phyloP scores from a whole-genome alignment of 805 yeast genomes.

The Kurtzmaniella cleridarum region DNA sequence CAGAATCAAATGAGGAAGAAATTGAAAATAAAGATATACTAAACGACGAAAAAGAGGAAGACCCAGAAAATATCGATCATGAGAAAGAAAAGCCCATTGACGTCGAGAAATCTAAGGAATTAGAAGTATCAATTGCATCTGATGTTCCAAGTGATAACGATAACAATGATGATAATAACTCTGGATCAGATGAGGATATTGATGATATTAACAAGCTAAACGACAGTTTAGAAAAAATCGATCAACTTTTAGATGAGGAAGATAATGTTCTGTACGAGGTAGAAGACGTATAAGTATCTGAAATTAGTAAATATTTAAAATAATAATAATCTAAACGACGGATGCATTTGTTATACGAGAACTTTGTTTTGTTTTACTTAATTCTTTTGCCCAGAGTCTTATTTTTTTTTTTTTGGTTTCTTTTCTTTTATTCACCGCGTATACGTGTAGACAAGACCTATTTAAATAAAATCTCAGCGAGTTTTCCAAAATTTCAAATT shows the following conservation, averaged over 20 bases:
- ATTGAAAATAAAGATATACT: constrained; percentile 16
- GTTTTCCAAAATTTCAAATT: background rate
- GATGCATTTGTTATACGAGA: constrained; percentile 2
- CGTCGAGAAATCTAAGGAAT: constrained; percentile 1
- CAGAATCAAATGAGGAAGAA: constrained; percentile 6
- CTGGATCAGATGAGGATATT: constrained; percentile 1
- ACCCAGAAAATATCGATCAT: background rate
- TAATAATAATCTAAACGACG: constrained; percentile 1
- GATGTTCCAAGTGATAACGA: no score
- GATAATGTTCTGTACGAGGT: constrained; percentile 34
- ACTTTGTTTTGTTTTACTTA: background rate
- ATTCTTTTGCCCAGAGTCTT: background rate
- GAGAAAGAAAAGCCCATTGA: constrained; percentile 5
- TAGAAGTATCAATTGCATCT: background rate
- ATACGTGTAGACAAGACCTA: background rate
- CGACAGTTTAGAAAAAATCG: constrained; percentile 23
- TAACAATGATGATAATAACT: constrained; percentile 3
- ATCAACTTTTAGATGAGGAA: constrained; percentile 31
- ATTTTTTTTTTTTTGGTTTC: background rate
- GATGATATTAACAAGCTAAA: constrained; percentile 7
- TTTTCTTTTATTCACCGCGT: background rate
- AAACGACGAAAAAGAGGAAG: constrained; percentile 7
- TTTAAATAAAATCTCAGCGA: background rate
- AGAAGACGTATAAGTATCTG: constrained; percentile 11
- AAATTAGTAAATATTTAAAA: background rate